Evolutionary conservation across 176 grass and related monocot genomes (phyloP), one percentile per base, ranked within the genome.

Genomic region (Aechmea fasciata): DNA sequence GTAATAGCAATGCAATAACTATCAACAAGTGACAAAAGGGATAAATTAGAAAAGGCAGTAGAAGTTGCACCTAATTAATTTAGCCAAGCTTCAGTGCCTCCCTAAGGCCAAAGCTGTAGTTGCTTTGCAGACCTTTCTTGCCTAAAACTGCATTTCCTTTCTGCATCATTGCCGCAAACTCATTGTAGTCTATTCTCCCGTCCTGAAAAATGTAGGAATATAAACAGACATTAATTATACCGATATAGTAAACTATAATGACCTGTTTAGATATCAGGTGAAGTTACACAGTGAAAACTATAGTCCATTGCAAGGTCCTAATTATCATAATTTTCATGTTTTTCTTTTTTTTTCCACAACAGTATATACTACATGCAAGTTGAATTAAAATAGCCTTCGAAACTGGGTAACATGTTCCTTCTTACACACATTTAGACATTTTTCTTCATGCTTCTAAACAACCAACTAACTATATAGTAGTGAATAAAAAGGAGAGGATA

Each of bases 141-240:
- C 77, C 83, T 11, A 71, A 62, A 28, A 71, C 74, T 75, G 84
- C 77, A 73, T 90, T 85, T 65, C 88, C 88, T 52, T 86, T 90
- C 64, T 86, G 88, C 88, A 90, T 90, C 88, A 90, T 90, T 49
- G 78, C 88, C 0, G 75, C 83, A 71, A 90, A 90, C 65, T 90
- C 88, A 65, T 86, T 90, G 83, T 90, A 90, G 74, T 90, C 88
- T 33, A 90, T 90, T 67, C 74, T 49, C 18, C 88, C 88, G 76
- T 90, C 88, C 88, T 90, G 54, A 51, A 75, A 70, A 28, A 29
- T 7, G 41, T 48, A 72, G 7, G 64, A 33, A 66, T 66, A 51
- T 70, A 47, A 80, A 73, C 41, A 74, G 68, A 22, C 3, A 49
- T 47, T 54, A 68, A 11, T 61, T 2, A 23, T 62, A 11, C 51